These are phyloP conservation scores for Alternaria viburni DNA, from an alignment of 2,329 filamentous ascomycete genomes.

Conservation along the genomic window DNA sequence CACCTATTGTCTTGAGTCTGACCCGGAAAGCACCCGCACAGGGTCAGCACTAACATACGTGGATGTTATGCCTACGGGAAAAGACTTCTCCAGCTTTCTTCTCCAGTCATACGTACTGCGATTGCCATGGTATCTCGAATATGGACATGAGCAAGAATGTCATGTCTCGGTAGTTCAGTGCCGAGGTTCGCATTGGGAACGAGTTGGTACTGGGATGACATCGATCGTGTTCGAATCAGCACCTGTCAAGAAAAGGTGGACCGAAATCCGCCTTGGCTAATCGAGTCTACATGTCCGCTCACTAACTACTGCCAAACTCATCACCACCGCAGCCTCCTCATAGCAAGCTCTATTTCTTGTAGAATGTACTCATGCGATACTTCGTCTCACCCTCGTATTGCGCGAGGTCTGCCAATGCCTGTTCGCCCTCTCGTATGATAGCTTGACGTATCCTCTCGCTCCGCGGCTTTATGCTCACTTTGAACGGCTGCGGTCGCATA, in stretches of 20 bases:
- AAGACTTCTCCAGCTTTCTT: not conserved
- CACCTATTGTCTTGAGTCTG: not conserved
- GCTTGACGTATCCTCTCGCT: constrained; percentile 57
- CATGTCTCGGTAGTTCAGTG: not conserved
- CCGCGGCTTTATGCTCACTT: constrained; percentile 60
- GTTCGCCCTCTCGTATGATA: constrained; percentile 60
- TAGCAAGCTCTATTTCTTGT: constrained; percentile 16
- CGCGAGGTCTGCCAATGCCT: constrained; percentile 60
- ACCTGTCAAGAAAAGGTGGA: not conserved
- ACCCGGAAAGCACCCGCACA: not conserved
- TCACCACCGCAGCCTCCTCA: not conserved
- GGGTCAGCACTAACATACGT: too few relatives aligned
- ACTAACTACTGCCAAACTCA: not conserved
- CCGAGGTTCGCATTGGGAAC: not conserved
- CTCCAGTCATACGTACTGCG: not conserved
- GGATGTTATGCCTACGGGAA: not conserved
- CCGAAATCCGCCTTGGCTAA: not conserved
- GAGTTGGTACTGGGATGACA: not conserved
- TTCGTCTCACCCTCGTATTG: constrained; percentile 63
- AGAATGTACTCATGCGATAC: constrained; percentile 58
- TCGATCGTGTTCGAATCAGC: not conserved
- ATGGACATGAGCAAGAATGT: not conserved
- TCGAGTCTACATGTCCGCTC: not conserved
- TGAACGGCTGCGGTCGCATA: constrained; percentile 63
- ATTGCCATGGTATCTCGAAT: not conserved